phyloP scores from a whole-genome alignment of 1,284 basidiomycete species.

The Puccinia coronata region DNA sequence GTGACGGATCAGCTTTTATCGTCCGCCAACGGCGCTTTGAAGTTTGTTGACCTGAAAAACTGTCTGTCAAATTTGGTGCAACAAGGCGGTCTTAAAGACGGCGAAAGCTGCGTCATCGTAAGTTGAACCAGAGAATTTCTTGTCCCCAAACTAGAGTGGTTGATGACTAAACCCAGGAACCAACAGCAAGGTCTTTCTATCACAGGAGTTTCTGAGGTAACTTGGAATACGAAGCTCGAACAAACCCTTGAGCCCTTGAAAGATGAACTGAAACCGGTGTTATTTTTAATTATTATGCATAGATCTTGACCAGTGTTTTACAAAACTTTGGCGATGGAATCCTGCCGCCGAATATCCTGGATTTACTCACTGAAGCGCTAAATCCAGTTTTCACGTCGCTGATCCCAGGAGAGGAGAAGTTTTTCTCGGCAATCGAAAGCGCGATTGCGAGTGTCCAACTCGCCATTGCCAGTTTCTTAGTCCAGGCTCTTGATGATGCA shows the following conservation, averaged over 20 bases:
- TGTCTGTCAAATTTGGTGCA: conserved; percentile 33
- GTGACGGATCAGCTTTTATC: conserved; percentile 32
- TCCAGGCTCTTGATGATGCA: conserved; percentile 46
- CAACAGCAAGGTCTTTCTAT: conserved; percentile 44
- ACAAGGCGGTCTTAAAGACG: conserved; percentile 44
- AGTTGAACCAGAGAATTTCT: neutral
- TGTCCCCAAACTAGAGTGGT: neutral
- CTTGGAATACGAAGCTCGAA: neutral
- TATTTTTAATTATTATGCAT: neutral
- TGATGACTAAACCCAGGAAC: neutral
- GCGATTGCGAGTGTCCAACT: conserved; percentile 45
- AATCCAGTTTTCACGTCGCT: conserved; percentile 33
- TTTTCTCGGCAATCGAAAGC: conserved; percentile 18
- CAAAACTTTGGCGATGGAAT: conserved; percentile 44
- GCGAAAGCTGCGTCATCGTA: conserved; percentile 45
- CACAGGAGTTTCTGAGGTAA: conserved; percentile 46
- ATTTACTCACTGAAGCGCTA: conserved; percentile 28
- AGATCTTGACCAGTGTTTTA: conserved; percentile 46
- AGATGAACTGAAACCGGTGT: neutral
- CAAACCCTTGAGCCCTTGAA: neutral
- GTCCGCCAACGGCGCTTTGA: conserved; percentile 42
- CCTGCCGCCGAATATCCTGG: conserved; percentile 30
- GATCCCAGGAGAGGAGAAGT: conserved; percentile 35
- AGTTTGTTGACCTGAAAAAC: conserved; percentile 41
- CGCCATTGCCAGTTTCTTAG: conserved; percentile 31